Evolutionary conservation across 768 basidiomycete genomes (phyloP), one percentile per base, ranked within the genome.

Genomic region (Calvatia gigantea): DNA sequence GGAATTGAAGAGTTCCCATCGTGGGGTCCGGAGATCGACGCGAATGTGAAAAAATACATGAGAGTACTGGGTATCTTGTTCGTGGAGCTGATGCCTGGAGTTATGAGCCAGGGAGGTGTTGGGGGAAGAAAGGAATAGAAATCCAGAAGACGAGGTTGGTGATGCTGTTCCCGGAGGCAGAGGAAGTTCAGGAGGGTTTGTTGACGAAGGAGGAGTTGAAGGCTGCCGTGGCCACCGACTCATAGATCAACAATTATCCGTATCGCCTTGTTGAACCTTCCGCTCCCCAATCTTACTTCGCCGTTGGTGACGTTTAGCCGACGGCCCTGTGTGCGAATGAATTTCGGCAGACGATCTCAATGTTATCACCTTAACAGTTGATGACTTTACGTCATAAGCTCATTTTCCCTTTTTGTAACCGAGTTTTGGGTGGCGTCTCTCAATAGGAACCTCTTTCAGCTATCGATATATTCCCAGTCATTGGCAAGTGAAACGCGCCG

Each of bases 401-500:
- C 86, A 9, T 67, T 87, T n/a, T 81, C 85, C n/a, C 86, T 87
- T 57, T 72, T 87, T 2, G 83, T 87, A 46, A 88, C 86, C 8
- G 88, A 90, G 65, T 77, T 90, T 28, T 89, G 89, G 65, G 70
- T 69, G 46, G 44, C n/a, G 51, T 23, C 7, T 8, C 23, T 8
- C 41, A 9, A 8, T 32, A 6, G 9, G 11, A 1, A 6, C 12
- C 29, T 14, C 12, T 17, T 48, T 25, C 25, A 21, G 2, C 11
- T 39, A 23, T 37, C 58, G 27, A 58, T 46, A 21, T 42, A 15
- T 39, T 21, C 19, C 17, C 54, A 94, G 89, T 89, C 94, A 35
- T 71, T 98, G 61, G 84, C 92, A 7, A 91, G 87, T 63, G 95
- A 96, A 75, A 92, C 91, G 21, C 81, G 86, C 63, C 76, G 94